Conservation (phyloP, 306 rosid species). For the Arachis hypogaea region DNA sequence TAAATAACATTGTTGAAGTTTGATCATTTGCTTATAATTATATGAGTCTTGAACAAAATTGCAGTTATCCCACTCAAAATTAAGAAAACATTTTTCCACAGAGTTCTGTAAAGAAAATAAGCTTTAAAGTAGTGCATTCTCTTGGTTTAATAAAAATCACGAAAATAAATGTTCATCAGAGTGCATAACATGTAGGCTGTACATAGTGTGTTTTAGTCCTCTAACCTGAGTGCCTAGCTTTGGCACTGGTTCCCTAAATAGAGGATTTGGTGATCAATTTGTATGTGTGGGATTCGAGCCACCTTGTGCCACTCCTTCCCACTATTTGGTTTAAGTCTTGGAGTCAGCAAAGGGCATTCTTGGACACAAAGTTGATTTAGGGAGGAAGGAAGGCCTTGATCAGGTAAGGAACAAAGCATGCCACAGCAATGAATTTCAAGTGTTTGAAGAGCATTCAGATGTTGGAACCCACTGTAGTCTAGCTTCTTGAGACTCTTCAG, state of each 20-base stretch:
- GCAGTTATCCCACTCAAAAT: too few relatives aligned
- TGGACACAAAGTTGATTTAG: neutral
- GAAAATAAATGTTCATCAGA: too few relatives aligned
- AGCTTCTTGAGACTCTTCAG: slow-evolving; percentile 22
- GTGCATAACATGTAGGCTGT: too few relatives aligned
- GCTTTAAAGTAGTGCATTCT: too few relatives aligned
- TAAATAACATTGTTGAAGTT: too few relatives aligned
- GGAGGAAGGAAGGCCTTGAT: slow-evolving; percentile 34
- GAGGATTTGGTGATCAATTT: neutral
- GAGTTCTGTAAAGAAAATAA: too few relatives aligned
- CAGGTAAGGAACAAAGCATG: slow-evolving; percentile 11
- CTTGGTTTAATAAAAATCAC: too few relatives aligned
- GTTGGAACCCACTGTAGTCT: slow-evolving; percentile 28
- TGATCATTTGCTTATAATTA: too few relatives aligned
- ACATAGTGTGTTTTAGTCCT: too few relatives aligned
- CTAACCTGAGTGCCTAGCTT: too few relatives aligned
- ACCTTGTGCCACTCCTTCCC: slow-evolving; percentile 21
- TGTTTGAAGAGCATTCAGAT: slow-evolving; percentile 24
- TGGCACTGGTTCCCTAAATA: too few relatives aligned
- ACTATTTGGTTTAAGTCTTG: neutral
- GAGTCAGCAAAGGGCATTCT: slow-evolving; percentile 27
- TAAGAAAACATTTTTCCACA: too few relatives aligned
- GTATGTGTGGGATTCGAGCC: slow-evolving; percentile 11
- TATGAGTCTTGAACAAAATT: neutral
- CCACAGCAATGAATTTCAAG: slow-evolving; percentile 37